phyloP scores from a whole-genome alignment of 176 grass and related monocot species.

The Tillandsia fasciculata region DNA sequence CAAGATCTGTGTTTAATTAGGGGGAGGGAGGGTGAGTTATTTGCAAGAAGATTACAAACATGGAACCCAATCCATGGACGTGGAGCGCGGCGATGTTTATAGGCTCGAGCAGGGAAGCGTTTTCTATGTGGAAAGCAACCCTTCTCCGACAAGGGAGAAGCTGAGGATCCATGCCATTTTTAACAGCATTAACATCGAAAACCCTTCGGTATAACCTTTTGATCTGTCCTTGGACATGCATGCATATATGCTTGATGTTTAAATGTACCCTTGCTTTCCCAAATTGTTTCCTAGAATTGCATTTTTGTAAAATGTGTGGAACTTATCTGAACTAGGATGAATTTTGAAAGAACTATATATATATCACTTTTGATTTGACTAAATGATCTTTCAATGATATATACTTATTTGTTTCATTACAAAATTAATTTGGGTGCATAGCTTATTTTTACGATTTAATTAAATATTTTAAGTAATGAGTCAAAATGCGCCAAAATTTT shows the following conservation, averaged over 20 bases:
- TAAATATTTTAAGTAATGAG: too few species aligned
- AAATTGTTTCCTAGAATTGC: not conserved
- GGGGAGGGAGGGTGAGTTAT: conserved; percentile 41
- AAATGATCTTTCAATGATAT: not conserved
- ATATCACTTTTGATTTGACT: too few species aligned
- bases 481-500: too few species aligned
- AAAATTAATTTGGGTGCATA: too few species aligned
- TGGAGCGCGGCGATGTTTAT: conserved; percentile 66
- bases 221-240: too few species aligned
- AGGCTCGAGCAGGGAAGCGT: conserved; percentile 58
- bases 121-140: conserved; percentile 59
- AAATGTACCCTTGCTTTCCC: not conserved
- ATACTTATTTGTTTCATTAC: not conserved
- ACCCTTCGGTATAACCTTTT: conserved; percentile 22
- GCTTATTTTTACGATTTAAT: too few species aligned
- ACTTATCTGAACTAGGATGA: too few species aligned
- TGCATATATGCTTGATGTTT: too few species aligned
- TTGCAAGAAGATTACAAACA: conserved; percentile 33
- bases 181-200: conserved; percentile 28
- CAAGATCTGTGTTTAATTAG: conserved; percentile 10
- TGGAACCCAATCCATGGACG: conserved; percentile 20
- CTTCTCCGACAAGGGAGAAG: conserved; percentile 31
- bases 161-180: conserved; percentile 73
- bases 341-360: too few species aligned
- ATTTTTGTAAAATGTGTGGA: not conserved